Evolutionary conservation across 441 rosid genomes (phyloP), one percentile per base, ranked within the genome.

Genomic region (Geranium incanum): DNA sequence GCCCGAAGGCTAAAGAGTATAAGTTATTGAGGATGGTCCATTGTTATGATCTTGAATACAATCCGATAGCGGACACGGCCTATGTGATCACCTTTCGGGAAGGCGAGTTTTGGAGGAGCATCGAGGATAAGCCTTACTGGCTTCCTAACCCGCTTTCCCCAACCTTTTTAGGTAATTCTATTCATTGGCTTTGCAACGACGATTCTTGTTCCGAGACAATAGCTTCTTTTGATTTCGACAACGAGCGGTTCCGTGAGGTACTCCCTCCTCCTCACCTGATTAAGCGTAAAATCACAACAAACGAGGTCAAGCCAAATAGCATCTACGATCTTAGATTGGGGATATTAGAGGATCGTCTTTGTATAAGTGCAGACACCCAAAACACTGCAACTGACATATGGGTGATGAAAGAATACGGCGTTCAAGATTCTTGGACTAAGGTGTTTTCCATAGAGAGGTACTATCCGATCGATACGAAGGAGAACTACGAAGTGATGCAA

Each of bases 371-470:
- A 1, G 60, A 52, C 13, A 52, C 60, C 1, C n/a, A 18, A 52
- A n/a, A 52, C 3, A 13, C 18, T 3, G 60, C 60, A 52, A 52
- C 60, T 4, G 60, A 52, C 19, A 52, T 52, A 13, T 52, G 60
- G 60, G 60, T 52, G 60, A 52, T 52, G 60, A 52, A n/a, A 15
- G 18, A 52, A 12, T 52, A 13, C 18, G 60, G 60, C 6, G 60
- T 52, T 52, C 60, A n/a, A n/a, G 60, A 52, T 52, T 52, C 60
- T 3, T 52, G 60, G 60, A 52, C 60, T 52, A 52, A n/a, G 15
- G 60, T 3, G 5, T 52, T 52, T 52, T 52, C 19, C 13, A 13
- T 52, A 52, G 18, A 52, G 19, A 11, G 60, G 19, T 52, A 13
- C 6, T 52, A 52, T 52, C 60, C 60, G 15, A 13, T 1, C 60